These are phyloP conservation scores for Beauveria sp. DNA, from an alignment of 2,329 filamentous ascomycete species.

Conservation along the genomic window DNA sequence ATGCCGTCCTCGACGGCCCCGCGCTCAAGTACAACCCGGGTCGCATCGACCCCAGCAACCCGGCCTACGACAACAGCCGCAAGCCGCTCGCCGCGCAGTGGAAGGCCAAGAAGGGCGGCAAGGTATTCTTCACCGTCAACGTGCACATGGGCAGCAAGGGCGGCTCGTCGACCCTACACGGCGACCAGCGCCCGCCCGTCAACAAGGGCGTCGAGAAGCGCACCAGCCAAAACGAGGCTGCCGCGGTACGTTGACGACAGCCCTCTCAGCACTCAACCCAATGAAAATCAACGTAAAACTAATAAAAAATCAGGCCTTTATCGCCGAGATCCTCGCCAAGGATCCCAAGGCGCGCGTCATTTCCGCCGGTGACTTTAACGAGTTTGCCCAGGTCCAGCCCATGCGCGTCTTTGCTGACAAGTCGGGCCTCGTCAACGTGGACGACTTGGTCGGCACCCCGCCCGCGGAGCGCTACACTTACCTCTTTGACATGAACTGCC, in stretches of 20 bases:
- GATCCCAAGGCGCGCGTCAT: conserved; percentile 52
- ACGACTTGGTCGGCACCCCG: conserved; percentile 47
- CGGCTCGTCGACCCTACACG: conserved; percentile 55
- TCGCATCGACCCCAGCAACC: conserved; percentile 54
- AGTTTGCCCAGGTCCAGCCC: conserved; percentile 57
- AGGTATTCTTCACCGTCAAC: conserved; percentile 61
- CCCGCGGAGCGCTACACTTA: conserved; percentile 61
- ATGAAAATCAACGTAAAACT: background rate
- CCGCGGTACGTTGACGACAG: conserved; percentile 37
- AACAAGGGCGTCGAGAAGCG: conserved; percentile 56
- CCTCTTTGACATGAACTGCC: conserved; percentile 59
- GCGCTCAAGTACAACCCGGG: conserved; percentile 62
- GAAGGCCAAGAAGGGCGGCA: conserved; percentile 45
- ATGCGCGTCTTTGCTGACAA: conserved; percentile 43
- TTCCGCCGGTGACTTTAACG: conserved; percentile 63
- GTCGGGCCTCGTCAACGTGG: conserved; percentile 53
- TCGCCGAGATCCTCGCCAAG: conserved; percentile 46
- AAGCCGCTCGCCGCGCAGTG: conserved; percentile 63
- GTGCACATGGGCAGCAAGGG: conserved; percentile 63
- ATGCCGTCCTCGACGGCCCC: conserved; percentile 46
- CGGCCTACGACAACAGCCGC: conserved; percentile 52
- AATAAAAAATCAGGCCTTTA: conserved; percentile 36
- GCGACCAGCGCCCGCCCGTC: conserved; percentile 57
- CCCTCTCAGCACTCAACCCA: no score
- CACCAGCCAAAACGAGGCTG: conserved; percentile 47